Conservation (phyloP, 169 alveolate genomes). For the Eimeria necatrix region DNA sequence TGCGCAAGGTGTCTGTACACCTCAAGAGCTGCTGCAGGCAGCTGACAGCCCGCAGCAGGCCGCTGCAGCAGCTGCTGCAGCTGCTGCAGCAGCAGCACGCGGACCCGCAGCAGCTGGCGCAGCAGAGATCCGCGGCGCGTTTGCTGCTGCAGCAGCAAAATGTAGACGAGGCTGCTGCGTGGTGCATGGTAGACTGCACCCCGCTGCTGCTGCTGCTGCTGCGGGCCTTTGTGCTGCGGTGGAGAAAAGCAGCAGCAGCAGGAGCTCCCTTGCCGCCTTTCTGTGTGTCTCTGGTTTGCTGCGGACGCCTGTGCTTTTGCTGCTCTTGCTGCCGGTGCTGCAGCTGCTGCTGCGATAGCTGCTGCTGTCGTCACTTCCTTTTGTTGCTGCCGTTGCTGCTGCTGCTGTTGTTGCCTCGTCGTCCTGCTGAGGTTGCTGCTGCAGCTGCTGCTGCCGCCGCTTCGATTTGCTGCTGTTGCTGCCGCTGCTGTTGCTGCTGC, state of each 20-base stretch:
- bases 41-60: constrained; percentile 54
- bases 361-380: constrained; percentile 6
- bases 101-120: constrained; percentile 8
- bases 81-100: neutral
- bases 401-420: neutral
- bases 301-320: no score
- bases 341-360: no score
- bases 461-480: neutral
- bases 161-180: constrained; percentile 24
- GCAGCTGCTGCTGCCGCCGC: constrained; percentile 5
- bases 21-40: constrained; percentile 35
- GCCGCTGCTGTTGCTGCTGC: neutral
- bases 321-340: no score
- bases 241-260: constrained; percentile 4
- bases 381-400: neutral
- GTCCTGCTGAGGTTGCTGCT: no score
- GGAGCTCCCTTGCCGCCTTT: constrained; percentile 37
- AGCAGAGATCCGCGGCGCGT: neutral
- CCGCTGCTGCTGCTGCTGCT: constrained; percentile 62
- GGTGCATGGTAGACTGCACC: constrained; percentile 40
- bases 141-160: constrained; percentile 45
- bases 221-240: constrained; percentile 24
- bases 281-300: neutral
- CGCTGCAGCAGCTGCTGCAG: constrained; percentile 33
- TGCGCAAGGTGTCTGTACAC: constrained; percentile 61